Evolutionary conservation across 1,139 yeast genomes (phyloP), one percentile per base, ranked within the genome.

Genomic region (Kodamaea derodonti): DNA sequence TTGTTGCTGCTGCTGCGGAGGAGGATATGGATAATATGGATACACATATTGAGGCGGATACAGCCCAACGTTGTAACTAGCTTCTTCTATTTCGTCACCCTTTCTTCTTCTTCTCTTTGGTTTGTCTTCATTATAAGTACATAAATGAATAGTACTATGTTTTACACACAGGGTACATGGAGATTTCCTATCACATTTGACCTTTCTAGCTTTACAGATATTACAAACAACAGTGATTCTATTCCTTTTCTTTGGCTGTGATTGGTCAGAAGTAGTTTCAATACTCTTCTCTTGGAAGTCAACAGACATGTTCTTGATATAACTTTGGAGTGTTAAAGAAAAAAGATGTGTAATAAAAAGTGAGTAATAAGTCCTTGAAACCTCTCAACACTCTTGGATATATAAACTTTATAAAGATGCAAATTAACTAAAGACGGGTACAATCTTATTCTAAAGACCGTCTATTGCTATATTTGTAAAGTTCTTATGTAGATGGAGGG

Each of bases 81-180:
- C n/a, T n/a, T n/a, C n/a, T n/a, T n/a, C n/a, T n/a, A n/a, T n/a
- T n/a, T n/a, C 34, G 10, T 13, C 29, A 27, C 10, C 31, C 35
- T 25, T 26, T 26, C 30, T 27, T 13, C 23, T 16, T 16, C 30
- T 12, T 13, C 20, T 15, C 11, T 25, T 25, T 12, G 26, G 27
- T 24, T 17, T 27, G 24, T 38, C 38, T 22, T 46, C 49, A 20
- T 56, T 56, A 39, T 65, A 66, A 10, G 36, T 34, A 42, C 72
- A 66, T 14, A 43, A 27, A 20, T 41, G 47, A 4, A 46, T 34
- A 11, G 52, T 41, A 15, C 52, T 51, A 10, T 55, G 42, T 36
- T 54, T 60, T 4, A 53, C 41, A 48, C 73, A 67, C 32, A 58
- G 64, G 3, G 52, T 43, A 44, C 73, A 67, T 0, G 73, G 73